Evolutionary conservation across 2,329 filamentous ascomycete species (phyloP), one percentile per base, ranked within the genome.

Genomic region (Geosmithia flava): DNA sequence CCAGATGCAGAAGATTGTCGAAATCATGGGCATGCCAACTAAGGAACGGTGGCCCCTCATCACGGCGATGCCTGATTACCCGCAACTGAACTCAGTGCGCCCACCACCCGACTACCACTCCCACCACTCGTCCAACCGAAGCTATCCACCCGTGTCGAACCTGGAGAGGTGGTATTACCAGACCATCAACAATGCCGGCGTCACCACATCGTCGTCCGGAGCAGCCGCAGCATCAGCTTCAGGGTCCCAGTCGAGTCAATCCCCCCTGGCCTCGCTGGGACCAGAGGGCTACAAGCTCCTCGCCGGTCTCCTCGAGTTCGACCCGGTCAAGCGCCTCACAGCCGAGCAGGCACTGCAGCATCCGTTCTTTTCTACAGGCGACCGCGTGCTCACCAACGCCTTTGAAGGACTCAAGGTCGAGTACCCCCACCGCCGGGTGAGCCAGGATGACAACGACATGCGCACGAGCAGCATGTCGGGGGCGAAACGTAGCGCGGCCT

Each of bases 1-100:
- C 58, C 93, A 98, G 68, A 97, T 98, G 91, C 88, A 93, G 60
- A 96, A 95, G 67, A 98, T 98, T 56, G 87, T 95, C 39, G 93
- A 98, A 60, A 89, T 98, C 53, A 83, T 98, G 71, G 93, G 93
- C 29, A 70, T 95, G 54, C 93, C 93, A 0, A 87, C 79, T 7
- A 91, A 91, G 58, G 87, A 95, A 46, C 79, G 81, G 23, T 98
- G 93, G 93, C 87, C 90, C 0, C 74, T 91, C 27, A 70, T 98
- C 2, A 71, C 80, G 1, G 78, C 83, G 40, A 95, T 95, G 85
- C 89, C 88, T 0, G 93, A 98, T 66, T 95, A 86, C 59, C 68
- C 68, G 39, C 85, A 93, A 54, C 72, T 95, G 6, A 67, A 64
- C 45, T 72, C 72, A 0, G 68, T 83, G 29, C 73, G 76, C 49